Conservation (phyloP, 768 basidiomycete species). For the Neoboletus subvelutipes region DNA sequence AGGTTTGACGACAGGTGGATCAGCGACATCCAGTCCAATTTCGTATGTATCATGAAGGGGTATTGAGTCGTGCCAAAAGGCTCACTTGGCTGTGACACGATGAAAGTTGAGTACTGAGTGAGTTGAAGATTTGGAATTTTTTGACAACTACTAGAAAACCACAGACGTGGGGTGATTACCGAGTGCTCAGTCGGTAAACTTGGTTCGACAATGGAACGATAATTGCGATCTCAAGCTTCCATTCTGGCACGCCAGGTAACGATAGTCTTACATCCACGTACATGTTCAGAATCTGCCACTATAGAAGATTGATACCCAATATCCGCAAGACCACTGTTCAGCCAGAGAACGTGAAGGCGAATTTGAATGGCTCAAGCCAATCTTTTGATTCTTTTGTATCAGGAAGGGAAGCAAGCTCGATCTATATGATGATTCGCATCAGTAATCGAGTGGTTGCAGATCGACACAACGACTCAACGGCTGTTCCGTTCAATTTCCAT, state of each 20-base stretch:
- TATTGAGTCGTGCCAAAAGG: not conserved
- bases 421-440: not conserved
- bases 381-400: no score
- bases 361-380: slow-evolving; percentile 12
- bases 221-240: not conserved
- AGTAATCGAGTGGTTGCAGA: not conserved
- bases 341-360: slow-evolving; percentile 2
- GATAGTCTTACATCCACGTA: not conserved
- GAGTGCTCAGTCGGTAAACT: not conserved
- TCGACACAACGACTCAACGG: not conserved
- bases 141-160: no score
- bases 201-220: not conserved
- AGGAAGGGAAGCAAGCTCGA: slow-evolving; percentile 5
- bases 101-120: not conserved
- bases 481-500: slow-evolving; percentile 4
- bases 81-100: not conserved
- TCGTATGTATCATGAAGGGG: not conserved
- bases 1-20: not conserved
- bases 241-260: not conserved
- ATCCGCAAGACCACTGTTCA: not conserved
- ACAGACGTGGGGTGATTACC: no score
- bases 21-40: not conserved
- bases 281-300: not conserved
- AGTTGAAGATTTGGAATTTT: not conserved
- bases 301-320: not conserved